Base-by-base conservation (phyloP, 2,329 filamentous ascomycete genomes). In the Aspergillus texensis region DNA sequence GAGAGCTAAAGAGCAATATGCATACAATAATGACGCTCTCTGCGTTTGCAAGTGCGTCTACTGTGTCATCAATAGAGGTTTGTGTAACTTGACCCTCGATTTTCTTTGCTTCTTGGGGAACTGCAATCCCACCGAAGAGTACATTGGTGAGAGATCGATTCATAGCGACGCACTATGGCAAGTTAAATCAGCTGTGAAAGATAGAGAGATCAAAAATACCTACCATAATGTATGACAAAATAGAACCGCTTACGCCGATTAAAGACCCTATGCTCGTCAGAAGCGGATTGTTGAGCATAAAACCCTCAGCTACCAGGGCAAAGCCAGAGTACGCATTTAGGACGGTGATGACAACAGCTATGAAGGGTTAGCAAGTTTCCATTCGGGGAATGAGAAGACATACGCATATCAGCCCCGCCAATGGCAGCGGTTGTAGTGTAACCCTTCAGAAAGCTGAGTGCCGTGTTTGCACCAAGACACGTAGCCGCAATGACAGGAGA, bases 281-380 rank as follows among this genome's bases (percentile, higher is more conserved):
- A 0, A 97, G 84, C 0, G 93, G 88, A 63, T 96, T 96, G 69
- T 95, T 89, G 16, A 97, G 83, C 93, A 97, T 97, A 75, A 96
- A 90, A 0, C 93, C 93, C 77, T 97, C 93, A 0, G 93, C 93
- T 0, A 97, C 92, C 2, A 97, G 84, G 0, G 93, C 93, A 62
- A 96, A 97, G 14, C 93, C 93, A 55, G 91, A 94, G 75, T 96
- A 96, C 0, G 93, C 93, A 70, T 96, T 97, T 24, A 97, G 80
- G 1, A 96, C 93, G 0, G 92, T 96, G 67, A 96, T 96, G 36
- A 95, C 92, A 6, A 96, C 92, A 16, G 90, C 82, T 85, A 67
- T n/a, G 39, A 21, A 24, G 32, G 16, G 65, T 74, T 65, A 71
- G 69, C 56, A 34, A 60, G 75, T 74, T 72, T 21, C 19, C 14